Evolutionary conservation across 2,329 filamentous ascomycete species (phyloP).

Genomic region (Decorospora gaudefroyi): DNA sequence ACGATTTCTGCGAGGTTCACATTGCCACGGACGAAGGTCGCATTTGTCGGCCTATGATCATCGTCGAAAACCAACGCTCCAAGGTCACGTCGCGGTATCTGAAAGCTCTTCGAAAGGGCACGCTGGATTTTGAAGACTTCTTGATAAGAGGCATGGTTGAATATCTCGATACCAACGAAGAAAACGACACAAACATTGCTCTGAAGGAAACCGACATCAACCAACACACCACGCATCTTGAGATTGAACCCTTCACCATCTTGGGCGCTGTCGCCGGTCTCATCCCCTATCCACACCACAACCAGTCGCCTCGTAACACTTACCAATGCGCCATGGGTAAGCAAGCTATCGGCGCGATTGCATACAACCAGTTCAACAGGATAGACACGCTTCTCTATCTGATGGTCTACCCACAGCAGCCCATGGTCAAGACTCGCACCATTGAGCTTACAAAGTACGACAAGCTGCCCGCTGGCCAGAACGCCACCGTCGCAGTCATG

Average conservation of each 20-base stretch:
- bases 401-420: constrained; percentile 95
- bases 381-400: constrained; percentile 96
- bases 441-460: constrained; percentile 98
- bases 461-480: constrained; percentile 94
- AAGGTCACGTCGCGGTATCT: constrained; percentile 80
- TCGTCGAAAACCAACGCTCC: constrained; percentile 85
- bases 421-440: constrained; percentile 95
- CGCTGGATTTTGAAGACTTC: constrained; percentile 91
- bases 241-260: constrained; percentile 97
- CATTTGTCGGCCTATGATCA: constrained; percentile 93
- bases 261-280: constrained; percentile 93
- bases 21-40: constrained; percentile 96
- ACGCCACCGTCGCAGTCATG: constrained; percentile 98
- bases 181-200: constrained; percentile 93
- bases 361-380: constrained; percentile 95
- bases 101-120: constrained; percentile 78
- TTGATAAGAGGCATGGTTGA: constrained; percentile 87
- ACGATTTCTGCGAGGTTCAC: constrained; percentile 87
- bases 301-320: constrained; percentile 97
- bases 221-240: constrained; percentile 84
- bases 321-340: constrained; percentile 99
- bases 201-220: constrained; percentile 85
- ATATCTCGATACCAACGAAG: constrained; percentile 97
- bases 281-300: constrained; percentile 98
- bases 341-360: constrained; percentile 97